A percentile compares a stretch with the other conserved stretches of the same genome.
Conservation (phyloP, 2,329 filamentous ascomycete species). For the Verticillium nonalfalfae region DNA sequence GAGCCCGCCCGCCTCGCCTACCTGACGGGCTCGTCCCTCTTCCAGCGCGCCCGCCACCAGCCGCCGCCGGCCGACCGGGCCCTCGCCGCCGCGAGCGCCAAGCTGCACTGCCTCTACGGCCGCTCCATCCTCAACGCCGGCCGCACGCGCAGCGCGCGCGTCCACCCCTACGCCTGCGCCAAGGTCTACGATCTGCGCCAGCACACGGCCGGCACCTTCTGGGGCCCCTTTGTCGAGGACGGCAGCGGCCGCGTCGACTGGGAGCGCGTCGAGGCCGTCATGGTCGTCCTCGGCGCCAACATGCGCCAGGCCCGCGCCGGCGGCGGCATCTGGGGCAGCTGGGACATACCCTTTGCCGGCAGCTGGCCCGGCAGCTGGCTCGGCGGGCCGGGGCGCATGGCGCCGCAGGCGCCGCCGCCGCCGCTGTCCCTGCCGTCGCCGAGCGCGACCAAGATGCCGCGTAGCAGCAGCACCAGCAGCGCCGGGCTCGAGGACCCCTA, state of each 20-base stretch:
- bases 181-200: slow-evolving; percentile 69
- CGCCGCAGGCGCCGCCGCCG: no score
- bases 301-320: slow-evolving; percentile 41
- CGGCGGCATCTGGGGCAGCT: slow-evolving; percentile 39
- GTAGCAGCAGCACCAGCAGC: slow-evolving; percentile 30
- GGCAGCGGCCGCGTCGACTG: slow-evolving; percentile 60
- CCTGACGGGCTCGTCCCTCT: slow-evolving; percentile 59
- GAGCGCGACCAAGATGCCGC: slow-evolving; percentile 19
- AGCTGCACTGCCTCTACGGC: slow-evolving; percentile 64
- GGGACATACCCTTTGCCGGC: slow-evolving; percentile 50
- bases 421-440: no score
- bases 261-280: slow-evolving; percentile 72
- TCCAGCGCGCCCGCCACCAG: slow-evolving; percentile 41
- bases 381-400: slow-evolving; percentile 14
- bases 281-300: slow-evolving; percentile 63
- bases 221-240: slow-evolving; percentile 68
- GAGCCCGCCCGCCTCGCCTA: slow-evolving; percentile 51
- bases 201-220: slow-evolving; percentile 54
- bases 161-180: slow-evolving; percentile 57
- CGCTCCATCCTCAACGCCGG: slow-evolving; percentile 41
- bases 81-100: slow-evolving; percentile 57
- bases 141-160: slow-evolving; percentile 26
- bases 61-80: background rate
- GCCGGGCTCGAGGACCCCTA: slow-evolving; percentile 61
- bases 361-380: slow-evolving; percentile 45